These are phyloP conservation scores for Eucalyptus cloeziana DNA, from an alignment of 345 rosid genomes.

Conservation along the genomic window DNA sequence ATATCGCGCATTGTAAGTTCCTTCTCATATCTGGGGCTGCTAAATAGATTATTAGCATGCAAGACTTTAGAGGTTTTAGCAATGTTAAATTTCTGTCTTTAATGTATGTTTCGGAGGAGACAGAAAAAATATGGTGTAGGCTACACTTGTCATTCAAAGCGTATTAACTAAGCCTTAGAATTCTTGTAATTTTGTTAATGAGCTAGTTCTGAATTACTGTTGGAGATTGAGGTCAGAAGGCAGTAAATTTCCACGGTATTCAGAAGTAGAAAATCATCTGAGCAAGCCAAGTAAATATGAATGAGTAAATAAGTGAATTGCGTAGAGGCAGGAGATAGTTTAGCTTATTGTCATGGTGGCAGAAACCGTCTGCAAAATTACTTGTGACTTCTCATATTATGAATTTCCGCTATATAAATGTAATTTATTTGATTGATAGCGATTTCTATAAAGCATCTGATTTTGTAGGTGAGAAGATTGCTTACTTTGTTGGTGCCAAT, in stretches of 20 bases:
- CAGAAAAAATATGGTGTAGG: background rate
- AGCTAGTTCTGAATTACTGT: background rate
- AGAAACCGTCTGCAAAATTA: background rate
- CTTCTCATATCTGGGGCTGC: background rate
- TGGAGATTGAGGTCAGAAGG: background rate
- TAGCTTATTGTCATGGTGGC: background rate
- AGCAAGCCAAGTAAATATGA: background rate
- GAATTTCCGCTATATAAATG: background rate
- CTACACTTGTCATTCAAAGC: background rate
- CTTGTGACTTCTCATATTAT: background rate
- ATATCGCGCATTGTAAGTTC: background rate
- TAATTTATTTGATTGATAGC: background rate
- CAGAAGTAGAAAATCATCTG: background rate
- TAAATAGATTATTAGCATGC: background rate
- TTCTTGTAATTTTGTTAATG: background rate
- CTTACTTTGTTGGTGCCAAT: slow-evolving; percentile 55
- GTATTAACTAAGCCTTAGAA: background rate
- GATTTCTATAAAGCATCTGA: background rate
- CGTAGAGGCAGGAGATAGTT: background rate
- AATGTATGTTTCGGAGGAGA: background rate
- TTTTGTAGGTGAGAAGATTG: slow-evolving; percentile 40
- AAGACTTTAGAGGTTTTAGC: background rate
- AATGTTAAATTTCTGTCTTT: background rate
- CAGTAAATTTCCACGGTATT: background rate
- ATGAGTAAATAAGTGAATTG: background rate